Conservation (phyloP, 306 rosid genomes). For the Medicago ruthenica region DNA sequence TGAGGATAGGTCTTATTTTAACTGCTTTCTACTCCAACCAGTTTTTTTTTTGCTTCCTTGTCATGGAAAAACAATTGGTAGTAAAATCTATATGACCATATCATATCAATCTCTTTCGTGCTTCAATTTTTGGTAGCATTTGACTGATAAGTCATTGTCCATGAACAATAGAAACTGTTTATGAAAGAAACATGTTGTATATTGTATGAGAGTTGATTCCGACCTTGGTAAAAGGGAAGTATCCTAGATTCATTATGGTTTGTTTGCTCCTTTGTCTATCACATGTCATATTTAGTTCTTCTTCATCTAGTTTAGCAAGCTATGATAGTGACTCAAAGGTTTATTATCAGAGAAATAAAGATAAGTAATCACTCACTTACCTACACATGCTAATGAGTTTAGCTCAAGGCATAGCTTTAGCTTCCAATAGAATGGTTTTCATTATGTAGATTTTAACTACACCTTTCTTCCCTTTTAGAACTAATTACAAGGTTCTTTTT, state of each 20-base stretch:
- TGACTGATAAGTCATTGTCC: conserved; percentile 66
- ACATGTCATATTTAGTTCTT: conserved; percentile 39
- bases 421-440: conserved; percentile 21
- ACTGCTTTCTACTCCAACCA: conserved; percentile 46
- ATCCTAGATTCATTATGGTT: conserved; percentile 35
- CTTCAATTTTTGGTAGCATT: conserved; percentile 61
- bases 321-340: conserved; percentile 42
- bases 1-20: conserved; percentile 45
- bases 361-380: conserved; percentile 25
- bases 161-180: conserved; percentile 50
- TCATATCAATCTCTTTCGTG: conserved; percentile 51
- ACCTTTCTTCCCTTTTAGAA: conserved; percentile 19
- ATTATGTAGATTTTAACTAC: conserved; percentile 8
- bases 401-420: conserved; percentile 35
- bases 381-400: conserved; percentile 29
- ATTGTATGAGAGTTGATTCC: conserved; percentile 34
- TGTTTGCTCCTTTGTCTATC: conserved; percentile 1
- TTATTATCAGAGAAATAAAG: conserved; percentile 6
- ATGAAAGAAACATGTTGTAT: conserved; percentile 34
- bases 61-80: conserved; percentile 50
- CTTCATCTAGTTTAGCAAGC: conserved; percentile 35
- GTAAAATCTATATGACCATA: conserved; percentile 9
- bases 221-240: conserved; percentile 40
- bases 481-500: conserved; percentile 34
- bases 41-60: conserved; percentile 44